Conservation (phyloP, 495 filamentous ascomycete species). For the Tuber calosporum region DNA sequence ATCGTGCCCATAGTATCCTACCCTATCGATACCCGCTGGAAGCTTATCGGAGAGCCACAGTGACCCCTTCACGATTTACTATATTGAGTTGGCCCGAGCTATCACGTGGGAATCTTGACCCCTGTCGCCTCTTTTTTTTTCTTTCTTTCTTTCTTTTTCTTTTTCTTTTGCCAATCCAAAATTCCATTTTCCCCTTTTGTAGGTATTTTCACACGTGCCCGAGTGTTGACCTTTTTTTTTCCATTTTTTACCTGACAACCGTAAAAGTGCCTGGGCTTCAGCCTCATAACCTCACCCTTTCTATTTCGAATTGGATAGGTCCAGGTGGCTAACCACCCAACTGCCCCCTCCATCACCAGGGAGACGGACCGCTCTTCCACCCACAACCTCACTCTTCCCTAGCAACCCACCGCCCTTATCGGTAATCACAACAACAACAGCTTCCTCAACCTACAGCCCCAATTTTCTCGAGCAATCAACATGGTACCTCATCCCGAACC, state of each 20-base stretch:
- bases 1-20: background rate
- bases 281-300: slow-evolving; percentile 33
- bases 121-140: background rate
- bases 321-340: background rate
- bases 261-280: background rate
- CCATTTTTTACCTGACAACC: background rate
- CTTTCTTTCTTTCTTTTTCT: no score
- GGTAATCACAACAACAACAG: background rate
- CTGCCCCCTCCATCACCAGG: background rate
- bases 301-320: background rate
- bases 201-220: background rate
- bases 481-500: background rate
- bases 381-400: background rate
- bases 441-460: background rate
- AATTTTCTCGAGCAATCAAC: background rate
- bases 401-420: background rate
- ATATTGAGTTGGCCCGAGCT: background rate
- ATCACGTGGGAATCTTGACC: background rate
- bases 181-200: background rate
- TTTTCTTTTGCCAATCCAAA: background rate
- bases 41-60: background rate
- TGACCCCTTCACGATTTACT: background rate
- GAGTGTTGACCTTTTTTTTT: background rate
- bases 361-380: background rate
- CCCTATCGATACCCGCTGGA: background rate